Conservation (phyloP, 805 yeast genomes). For the Soucietia sequanensis region DNA sequence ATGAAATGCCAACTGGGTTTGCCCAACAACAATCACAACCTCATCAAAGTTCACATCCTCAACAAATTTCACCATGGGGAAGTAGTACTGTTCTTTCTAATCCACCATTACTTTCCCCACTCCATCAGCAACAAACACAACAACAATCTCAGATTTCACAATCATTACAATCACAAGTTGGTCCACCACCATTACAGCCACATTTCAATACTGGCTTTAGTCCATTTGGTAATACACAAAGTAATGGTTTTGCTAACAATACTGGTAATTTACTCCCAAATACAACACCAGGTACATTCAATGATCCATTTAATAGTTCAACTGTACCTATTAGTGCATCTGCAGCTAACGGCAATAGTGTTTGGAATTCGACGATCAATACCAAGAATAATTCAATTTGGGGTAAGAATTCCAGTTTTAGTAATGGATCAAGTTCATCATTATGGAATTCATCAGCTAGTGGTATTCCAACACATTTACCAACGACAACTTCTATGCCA, state of each 20-base stretch:
- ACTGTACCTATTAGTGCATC: conserved; percentile 5
- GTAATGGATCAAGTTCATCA: neutral
- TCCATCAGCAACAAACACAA: neutral
- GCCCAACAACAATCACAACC: neutral
- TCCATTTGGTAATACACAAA: conserved; percentile 13
- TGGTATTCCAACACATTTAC: too few relatives aligned
- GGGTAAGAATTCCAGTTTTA: conserved; percentile 20
- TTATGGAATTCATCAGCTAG: too few relatives aligned
- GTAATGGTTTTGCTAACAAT: conserved; percentile 5
- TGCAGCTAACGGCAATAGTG: conserved; percentile 5
- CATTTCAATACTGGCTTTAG: conserved; percentile 11
- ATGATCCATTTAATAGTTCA: conserved; percentile 2
- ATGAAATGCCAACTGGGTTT: too few relatives aligned
- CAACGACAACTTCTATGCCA: too few relatives aligned
- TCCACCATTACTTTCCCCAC: neutral
- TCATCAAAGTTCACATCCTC: neutral
- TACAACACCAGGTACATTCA: neutral
- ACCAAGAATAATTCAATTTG: conserved; percentile 31
- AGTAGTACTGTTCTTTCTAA: neutral
- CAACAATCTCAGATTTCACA: neutral
- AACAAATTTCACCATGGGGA: conserved; percentile 2
- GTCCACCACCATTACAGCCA: neutral
- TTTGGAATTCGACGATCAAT: conserved; percentile 9
- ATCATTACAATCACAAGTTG: too few relatives aligned
- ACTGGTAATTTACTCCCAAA: conserved; percentile 2